Conservation (phyloP, 2,329 filamentous ascomycete genomes). For the Stachybotrys elegans region DNA sequence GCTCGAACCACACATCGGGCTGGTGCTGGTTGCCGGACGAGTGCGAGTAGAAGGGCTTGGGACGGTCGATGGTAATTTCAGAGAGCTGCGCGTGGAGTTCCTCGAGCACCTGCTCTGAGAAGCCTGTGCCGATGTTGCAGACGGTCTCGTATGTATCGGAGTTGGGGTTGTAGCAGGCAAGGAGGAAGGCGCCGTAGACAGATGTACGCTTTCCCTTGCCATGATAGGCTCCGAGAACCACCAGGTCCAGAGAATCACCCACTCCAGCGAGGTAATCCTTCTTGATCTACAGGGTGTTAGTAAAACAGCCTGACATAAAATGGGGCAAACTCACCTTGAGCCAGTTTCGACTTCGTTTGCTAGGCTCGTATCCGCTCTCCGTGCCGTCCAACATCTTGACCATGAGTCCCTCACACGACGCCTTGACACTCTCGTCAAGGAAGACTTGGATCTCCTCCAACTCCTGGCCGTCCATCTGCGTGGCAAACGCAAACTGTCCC, state of each 20-base stretch:
- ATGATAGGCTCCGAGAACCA: slow-evolving; percentile 90
- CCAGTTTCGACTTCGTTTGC: slow-evolving; percentile 95
- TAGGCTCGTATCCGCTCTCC: slow-evolving; percentile 93
- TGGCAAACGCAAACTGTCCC: slow-evolving; percentile 88
- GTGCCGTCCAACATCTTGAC: slow-evolving; percentile 97
- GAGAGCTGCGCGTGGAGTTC: slow-evolving; percentile 74
- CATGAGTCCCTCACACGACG: slow-evolving; percentile 96
- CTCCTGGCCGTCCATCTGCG: slow-evolving; percentile 79
- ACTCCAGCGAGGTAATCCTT: slow-evolving; percentile 95
- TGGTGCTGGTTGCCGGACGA: slow-evolving; percentile 82
- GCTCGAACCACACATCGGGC: slow-evolving; percentile 98
- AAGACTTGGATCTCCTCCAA: slow-evolving; percentile 90
- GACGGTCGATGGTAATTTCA: slow-evolving; percentile 74
- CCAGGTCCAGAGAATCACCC: slow-evolving; percentile 92
- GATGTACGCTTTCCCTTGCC: slow-evolving; percentile 94
- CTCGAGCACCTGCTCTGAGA: slow-evolving; percentile 90
- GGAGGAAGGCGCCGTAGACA: slow-evolving; percentile 90
- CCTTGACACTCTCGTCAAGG: slow-evolving; percentile 90
- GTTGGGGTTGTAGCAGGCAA: slow-evolving; percentile 84
- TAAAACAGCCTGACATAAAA: not conserved
- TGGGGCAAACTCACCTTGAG: slow-evolving; percentile 62
- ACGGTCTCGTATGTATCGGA: slow-evolving; percentile 87
- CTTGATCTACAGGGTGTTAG: slow-evolving; percentile 62
- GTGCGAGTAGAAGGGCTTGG: slow-evolving; percentile 94
- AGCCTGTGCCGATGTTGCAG: slow-evolving; percentile 97